These are phyloP conservation scores for Hymenotorrendiella dingleyae DNA, from an alignment of 2,329 filamentous ascomycete species.

Conservation along the genomic window DNA sequence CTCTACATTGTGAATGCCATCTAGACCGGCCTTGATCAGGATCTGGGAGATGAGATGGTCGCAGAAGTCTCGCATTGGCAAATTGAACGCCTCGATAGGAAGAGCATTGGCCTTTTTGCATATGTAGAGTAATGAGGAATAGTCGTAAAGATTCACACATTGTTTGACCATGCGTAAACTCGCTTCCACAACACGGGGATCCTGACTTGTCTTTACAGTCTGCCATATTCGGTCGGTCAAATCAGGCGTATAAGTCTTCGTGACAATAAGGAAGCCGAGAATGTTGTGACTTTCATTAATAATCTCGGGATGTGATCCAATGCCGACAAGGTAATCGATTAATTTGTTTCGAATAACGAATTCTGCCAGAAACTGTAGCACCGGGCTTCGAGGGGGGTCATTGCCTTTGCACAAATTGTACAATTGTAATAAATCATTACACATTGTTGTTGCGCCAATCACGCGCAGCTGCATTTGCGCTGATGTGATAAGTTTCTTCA, in stretches of 20 bases:
- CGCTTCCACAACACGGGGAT: conserved; percentile 78
- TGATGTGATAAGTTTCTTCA: conserved; percentile 70
- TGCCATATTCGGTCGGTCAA: conserved; percentile 83
- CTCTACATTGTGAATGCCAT: conserved; percentile 31
- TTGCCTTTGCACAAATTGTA: conserved; percentile 49
- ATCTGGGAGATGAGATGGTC: conserved; percentile 48
- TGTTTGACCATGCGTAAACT: conserved; percentile 59
- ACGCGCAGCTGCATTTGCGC: conserved; percentile 89
- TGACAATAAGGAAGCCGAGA: conserved; percentile 79
- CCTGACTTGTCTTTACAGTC: conserved; percentile 72
- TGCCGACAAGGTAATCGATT: conserved; percentile 80
- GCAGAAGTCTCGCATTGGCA: conserved; percentile 56
- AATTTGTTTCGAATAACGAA: conserved; percentile 66
- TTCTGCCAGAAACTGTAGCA: conserved; percentile 62
- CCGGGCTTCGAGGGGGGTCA: conserved; percentile 37
- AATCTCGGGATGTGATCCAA: conserved; percentile 87
- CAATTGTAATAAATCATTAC: conserved; percentile 59
- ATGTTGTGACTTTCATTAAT: conserved; percentile 78
- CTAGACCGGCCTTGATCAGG: conserved; percentile 38
- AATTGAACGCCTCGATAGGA: conserved; percentile 57
- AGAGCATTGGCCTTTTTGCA: conserved; percentile 64
- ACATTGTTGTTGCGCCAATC: conserved; percentile 69
- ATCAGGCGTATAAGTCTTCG: conserved; percentile 60
- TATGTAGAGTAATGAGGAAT: conserved; percentile 53
- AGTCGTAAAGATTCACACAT: conserved; percentile 44